Evolutionary conservation across 2,329 filamentous ascomycete genomes (phyloP), one percentile per base, ranked within the genome.

Genomic region (Colletotrichum lindemuthianum): DNA sequence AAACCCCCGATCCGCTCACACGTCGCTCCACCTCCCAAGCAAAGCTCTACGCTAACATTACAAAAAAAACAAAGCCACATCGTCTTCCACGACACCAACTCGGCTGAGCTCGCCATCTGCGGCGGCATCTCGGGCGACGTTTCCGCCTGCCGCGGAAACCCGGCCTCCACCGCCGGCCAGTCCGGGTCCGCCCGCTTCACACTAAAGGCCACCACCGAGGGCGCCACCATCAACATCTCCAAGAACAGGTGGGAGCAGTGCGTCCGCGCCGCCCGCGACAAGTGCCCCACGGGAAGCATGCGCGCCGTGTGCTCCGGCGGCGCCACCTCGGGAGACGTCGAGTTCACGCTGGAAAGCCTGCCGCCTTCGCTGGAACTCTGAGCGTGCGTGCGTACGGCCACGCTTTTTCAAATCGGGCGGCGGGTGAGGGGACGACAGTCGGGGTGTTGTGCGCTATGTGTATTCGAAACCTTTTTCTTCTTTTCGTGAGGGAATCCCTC

Each of bases 221-320:
- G 81, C 9, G 78, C 80, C 24, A 82, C 79, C 13, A 86, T 87
- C 72, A 82, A 81, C 73, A 78, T 87, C 65, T 79, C 78, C 50
- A 86, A 86, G 74, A 78, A 77, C 16, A 75, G 79, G 32, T 85
- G 84, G 84, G 81, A 86, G 72, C 76, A 79, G 54, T 87, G 85
- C 70, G 79, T 86, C 55, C 78, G 82, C 44, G 84, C 85, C 13
- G 85, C 84, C 52, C 73, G 80, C 60, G 79, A 81, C 63, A 78
- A 79, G 49, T 86, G 83, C 70, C 82, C 82, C 16, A 81, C 79
- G 8, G 83, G 83, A 15, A 83, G 79, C 65, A 75, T 84, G 70
- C 75, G 72, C 43, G 81, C 75, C 33, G 79, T 78, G 1, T 86
- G 83, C 71, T 70, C 77, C 6, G 82, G 83, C 12, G 83, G 81